Evolutionary conservation across 202 grass and related monocot genomes (phyloP).

Genomic region (Musa balbisiana): DNA sequence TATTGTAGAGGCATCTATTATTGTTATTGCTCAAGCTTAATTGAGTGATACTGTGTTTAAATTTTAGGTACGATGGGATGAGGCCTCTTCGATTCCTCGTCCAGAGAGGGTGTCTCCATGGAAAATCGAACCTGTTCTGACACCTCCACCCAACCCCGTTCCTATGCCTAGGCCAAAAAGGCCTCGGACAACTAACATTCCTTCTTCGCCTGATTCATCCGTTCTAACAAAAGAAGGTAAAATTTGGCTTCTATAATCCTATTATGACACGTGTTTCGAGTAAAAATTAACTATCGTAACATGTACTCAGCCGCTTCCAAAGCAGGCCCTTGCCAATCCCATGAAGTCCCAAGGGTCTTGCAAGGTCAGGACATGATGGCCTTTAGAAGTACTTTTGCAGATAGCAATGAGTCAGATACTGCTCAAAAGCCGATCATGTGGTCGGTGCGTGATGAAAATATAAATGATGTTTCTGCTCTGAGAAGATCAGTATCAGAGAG

Average conservation of each 20-base stretch:
- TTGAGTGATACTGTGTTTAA: neutral
- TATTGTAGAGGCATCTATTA: neutral
- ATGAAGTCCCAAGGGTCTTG: constrained; percentile 50
- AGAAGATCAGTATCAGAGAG: constrained; percentile 36
- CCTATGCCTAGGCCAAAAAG: constrained; percentile 73
- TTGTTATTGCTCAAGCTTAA: neutral
- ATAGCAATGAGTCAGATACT: constrained; percentile 46
- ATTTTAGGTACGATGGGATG: constrained; percentile 83
- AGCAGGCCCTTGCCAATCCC: constrained; percentile 32
- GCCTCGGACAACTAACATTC: constrained; percentile 43
- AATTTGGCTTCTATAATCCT: too few species aligned
- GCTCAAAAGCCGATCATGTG: constrained; percentile 63
- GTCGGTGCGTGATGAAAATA: constrained; percentile 31
- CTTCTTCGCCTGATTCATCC: constrained; percentile 59
- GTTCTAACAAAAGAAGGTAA: constrained; percentile 76
- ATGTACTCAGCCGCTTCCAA: neutral
- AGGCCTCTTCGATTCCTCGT: constrained; percentile 71
- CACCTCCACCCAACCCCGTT: constrained; percentile 42
- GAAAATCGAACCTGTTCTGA: constrained; percentile 85
- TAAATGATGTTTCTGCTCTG: constrained; percentile 31
- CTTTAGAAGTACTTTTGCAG: constrained; percentile 42
- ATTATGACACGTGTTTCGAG: too few species aligned
- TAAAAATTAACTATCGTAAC: too few species aligned
- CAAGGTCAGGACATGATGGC: constrained; percentile 66
- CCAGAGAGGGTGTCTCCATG: constrained; percentile 88